These are phyloP conservation scores for Globisporangium radiosum DNA, from an alignment of 352 stramenopile species.

Conservation along the genomic window DNA sequence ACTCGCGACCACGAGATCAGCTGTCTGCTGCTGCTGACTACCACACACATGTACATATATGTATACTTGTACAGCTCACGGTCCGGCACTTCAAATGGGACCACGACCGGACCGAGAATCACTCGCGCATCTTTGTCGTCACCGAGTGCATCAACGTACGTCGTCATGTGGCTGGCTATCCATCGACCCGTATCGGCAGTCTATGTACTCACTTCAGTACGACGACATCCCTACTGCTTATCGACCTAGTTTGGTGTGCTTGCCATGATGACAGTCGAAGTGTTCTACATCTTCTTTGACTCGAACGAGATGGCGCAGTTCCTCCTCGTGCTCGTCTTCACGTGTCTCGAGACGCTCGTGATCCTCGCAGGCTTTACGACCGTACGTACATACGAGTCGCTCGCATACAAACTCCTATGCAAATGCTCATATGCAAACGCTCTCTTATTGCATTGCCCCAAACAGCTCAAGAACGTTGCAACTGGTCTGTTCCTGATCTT, in stretches of 20 bases:
- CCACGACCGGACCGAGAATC: conserved; percentile 48
- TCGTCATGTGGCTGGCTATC: neutral
- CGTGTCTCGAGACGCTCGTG: conserved; percentile 55
- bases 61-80: conserved; percentile 31
- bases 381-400: conserved; percentile 18
- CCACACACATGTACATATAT: neutral
- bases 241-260: conserved; percentile 47
- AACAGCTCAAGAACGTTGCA: conserved; percentile 74
- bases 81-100: conserved; percentile 79
- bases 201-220: no score
- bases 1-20: neutral
- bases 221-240: no score
- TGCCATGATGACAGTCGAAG: conserved; percentile 68
- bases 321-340: conserved; percentile 58
- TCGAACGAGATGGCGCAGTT: conserved; percentile 53
- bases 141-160: conserved; percentile 60
- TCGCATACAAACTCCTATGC: neutral
- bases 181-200: neutral
- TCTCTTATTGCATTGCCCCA: neutral
- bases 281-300: conserved; percentile 83
- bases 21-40: neutral
- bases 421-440: no score
- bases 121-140: conserved; percentile 76
- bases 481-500: conserved; percentile 82
- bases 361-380: conserved; percentile 62